Conservation (phyloP, 495 filamentous ascomycete genomes). For the Parathielavia appendiculata region DNA sequence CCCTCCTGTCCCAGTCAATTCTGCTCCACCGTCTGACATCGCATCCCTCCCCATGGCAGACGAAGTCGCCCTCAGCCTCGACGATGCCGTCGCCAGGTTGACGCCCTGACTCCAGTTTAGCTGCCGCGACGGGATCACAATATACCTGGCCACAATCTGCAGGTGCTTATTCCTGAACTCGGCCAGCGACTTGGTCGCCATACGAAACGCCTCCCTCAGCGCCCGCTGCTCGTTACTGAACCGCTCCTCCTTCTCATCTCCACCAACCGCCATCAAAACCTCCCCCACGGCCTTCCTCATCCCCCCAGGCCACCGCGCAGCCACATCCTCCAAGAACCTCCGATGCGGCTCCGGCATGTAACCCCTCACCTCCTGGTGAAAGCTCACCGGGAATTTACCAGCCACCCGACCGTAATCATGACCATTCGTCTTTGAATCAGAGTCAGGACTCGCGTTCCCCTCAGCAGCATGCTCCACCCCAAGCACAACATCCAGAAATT, state of each 20-base stretch:
- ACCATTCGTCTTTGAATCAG: too few relatives aligned
- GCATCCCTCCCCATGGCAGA: background rate
- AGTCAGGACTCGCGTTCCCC: conserved; percentile 69
- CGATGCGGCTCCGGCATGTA: conserved; percentile 92
- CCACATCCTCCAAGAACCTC: conserved; percentile 70
- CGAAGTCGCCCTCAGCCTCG: conserved; percentile 24
- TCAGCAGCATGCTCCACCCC: conserved; percentile 78
- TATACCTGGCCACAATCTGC: conserved; percentile 88
- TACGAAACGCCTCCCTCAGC: conserved; percentile 66
- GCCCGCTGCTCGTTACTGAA: conserved; percentile 45
- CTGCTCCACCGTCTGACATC: conserved; percentile 33
- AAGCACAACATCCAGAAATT: conserved; percentile 90
- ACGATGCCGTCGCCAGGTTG: conserved; percentile 60
- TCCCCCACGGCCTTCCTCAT: conserved; percentile 15
- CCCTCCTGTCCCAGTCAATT: conserved; percentile 79
- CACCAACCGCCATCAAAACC: conserved; percentile 30
- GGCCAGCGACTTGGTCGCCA: conserved; percentile 75
- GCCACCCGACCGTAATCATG: conserved; percentile 39
- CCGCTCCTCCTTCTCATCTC: conserved; percentile 54
- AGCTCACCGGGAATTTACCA: conserved; percentile 75
- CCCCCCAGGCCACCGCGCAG: conserved; percentile 41
- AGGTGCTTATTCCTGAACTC: conserved; percentile 84
- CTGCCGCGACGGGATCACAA: conserved; percentile 61
- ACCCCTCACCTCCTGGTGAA: conserved; percentile 82
- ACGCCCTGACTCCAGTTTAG: conserved; percentile 19